These are phyloP conservation scores for Elongisporangium senticosum DNA, from an alignment of 352 stramenopile species.

Conservation along the genomic window DNA sequence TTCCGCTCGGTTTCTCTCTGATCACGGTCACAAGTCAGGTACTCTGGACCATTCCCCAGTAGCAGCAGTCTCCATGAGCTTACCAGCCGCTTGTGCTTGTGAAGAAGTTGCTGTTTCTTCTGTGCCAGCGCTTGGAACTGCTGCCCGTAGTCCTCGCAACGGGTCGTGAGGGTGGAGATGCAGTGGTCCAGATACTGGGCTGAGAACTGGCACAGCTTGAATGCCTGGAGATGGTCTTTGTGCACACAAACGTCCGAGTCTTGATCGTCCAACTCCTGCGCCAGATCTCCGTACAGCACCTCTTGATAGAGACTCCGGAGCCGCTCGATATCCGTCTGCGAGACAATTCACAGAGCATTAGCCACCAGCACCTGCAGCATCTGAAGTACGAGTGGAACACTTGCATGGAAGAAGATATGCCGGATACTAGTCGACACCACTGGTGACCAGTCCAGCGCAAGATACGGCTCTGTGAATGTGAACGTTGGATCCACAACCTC, in stretches of 20 bases:
- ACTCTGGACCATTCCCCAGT: not conserved
- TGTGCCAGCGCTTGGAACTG: conserved; percentile 19
- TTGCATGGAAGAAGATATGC: conserved; percentile 61
- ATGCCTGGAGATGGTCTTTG: conserved; percentile 37
- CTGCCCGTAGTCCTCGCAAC: conserved; percentile 33
- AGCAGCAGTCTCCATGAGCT: not conserved
- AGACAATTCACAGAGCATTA: not conserved
- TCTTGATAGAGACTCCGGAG: conserved; percentile 44
- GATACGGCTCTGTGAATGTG: conserved; percentile 37
- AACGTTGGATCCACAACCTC: conserved; percentile 49
- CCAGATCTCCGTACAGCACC: conserved; percentile 51
- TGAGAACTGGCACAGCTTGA: conserved; percentile 51
- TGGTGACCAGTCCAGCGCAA: conserved; percentile 48
- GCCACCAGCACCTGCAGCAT: not conserved
- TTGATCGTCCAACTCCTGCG: conserved; percentile 40
- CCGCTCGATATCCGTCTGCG: conserved; percentile 44
- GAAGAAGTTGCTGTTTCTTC: conserved; percentile 12
- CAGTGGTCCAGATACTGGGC: conserved; percentile 70
- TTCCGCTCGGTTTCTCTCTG: not conserved
- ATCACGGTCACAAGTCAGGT: not conserved
- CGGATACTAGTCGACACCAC: conserved; percentile 49
- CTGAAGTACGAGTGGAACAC: not conserved
- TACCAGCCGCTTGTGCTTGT: conserved; percentile 23
- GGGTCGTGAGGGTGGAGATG: conserved; percentile 27
- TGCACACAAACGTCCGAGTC: conserved; percentile 41